Conservation (phyloP, 306 rosid species). For the Acacia melanoxylon region DNA sequence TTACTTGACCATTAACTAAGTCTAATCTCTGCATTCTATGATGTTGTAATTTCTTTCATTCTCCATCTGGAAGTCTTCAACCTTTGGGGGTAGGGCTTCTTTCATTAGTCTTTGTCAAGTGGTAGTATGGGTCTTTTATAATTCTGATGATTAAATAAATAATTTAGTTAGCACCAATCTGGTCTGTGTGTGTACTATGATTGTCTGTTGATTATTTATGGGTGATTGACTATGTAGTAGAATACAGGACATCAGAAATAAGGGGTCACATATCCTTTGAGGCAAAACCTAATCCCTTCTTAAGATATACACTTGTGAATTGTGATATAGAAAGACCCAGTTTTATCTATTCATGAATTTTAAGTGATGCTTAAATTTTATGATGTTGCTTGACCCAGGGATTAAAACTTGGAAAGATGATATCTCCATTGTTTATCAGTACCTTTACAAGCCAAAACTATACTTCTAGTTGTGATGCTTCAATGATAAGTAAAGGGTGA, state of each 20-base stretch:
- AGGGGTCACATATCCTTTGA: background rate
- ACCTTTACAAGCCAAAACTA: background rate
- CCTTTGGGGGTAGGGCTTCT: background rate
- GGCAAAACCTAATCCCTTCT: background rate
- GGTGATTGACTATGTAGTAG: background rate
- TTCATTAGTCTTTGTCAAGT: constrained; percentile 6
- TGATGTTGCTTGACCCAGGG: background rate
- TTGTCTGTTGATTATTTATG: background rate
- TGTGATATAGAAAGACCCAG: background rate
- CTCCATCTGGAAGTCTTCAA: background rate
- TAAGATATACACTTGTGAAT: background rate
- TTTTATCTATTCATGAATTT: background rate
- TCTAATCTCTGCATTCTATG: constrained; percentile 23
- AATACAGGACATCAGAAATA: background rate
- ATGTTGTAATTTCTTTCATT: constrained; percentile 7
- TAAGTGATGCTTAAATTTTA: constrained; percentile 8
- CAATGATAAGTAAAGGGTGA: background rate
- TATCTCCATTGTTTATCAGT: background rate
- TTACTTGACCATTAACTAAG: constrained; percentile 19
- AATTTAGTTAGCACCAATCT: background rate
- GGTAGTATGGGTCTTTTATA: background rate
- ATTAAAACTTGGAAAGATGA: background rate
- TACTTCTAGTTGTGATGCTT: background rate
- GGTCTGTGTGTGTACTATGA: background rate
- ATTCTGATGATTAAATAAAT: background rate